Base-by-base conservation (phyloP, 257 asterid genomes). In the Jaltomata sinuosa region DNA sequence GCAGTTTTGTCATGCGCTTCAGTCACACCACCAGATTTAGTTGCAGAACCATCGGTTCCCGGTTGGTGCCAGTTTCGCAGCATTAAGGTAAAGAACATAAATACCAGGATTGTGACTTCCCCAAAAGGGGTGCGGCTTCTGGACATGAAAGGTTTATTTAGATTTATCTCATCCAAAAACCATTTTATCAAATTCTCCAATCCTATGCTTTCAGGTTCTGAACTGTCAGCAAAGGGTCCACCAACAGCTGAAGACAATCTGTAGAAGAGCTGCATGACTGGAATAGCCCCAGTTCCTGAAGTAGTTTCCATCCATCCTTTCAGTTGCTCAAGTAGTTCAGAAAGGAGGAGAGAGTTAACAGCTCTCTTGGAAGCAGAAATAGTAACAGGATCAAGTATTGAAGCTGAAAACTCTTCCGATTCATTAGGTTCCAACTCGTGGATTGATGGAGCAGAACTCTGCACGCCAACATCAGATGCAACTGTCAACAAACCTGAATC, bases 41-140 rank as follows among this genome's bases (percentile, higher is more conserved):
- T 88, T 53, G 78, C 89, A 84, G 94, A 85, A 79, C 90, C 93
- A 89, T 94, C 98, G 83, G 88, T 83, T 72, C 98, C 93, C n/a
- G 98, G 96, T 82, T 97, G 99, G 89, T 97, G 94, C 99, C 99
- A 97, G 90, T 97, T 97, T 57, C 99, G 94, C 79, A 97, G 90
- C 99, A 97, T 95, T 80, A 95, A 96, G 54, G 99, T 95, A 87
- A 94, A 95, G 92, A 94, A 97, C 98, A 95, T 97, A 86, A 94
- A 94, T 81, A 95, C 82, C 84, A 97, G 98, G 84, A 97, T 94
- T 72, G 92, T 76, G 65, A 93, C 95, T 88, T 97, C 99, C 79
- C 98, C 98, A 90, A 90, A 95, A 65, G 98, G 84, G 71, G 98
- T 93, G 78, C 97, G 96, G 42, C 80, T 91, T 87, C 90, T 93